These are phyloP conservation scores for Saccharomycopsis fibuligera DNA, from an alignment of 805 yeast species.

Conservation along the genomic window DNA sequence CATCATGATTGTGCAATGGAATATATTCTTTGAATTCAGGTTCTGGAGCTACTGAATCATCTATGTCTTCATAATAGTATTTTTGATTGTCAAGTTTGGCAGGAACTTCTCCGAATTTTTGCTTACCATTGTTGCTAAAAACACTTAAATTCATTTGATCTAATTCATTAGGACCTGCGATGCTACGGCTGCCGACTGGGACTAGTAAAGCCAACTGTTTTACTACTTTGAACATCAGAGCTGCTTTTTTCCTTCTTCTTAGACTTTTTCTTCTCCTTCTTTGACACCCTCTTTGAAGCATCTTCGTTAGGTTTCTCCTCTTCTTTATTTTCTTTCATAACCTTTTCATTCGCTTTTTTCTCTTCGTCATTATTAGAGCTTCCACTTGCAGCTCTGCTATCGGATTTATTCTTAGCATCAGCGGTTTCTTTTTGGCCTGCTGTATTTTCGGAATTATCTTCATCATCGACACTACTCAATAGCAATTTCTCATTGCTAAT, in stretches of 20 bases:
- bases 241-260: conserved; percentile 15
- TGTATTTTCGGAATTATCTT: not conserved
- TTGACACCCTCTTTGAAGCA: conserved; percentile 16
- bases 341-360: conserved; percentile 4
- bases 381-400: not conserved
- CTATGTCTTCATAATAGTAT: too few relatives aligned
- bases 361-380: conserved; percentile 4
- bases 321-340: not conserved
- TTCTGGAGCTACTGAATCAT: too few relatives aligned
- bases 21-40: too few relatives aligned
- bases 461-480: conserved; percentile 25
- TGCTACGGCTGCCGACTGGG: too few relatives aligned
- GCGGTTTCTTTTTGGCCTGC: not conserved
- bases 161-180: too few relatives aligned
- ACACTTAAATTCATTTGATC: too few relatives aligned
- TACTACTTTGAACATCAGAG: too few relatives aligned
- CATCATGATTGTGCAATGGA: too few relatives aligned
- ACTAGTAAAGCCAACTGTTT: too few relatives aligned
- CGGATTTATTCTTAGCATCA: not conserved
- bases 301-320: not conserved
- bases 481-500: conserved; percentile 33
- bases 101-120: too few relatives aligned
- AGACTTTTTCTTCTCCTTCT: conserved; percentile 19
- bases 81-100: too few relatives aligned
- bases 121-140: too few relatives aligned